Percentiles rank a stretch among this genome's conserved stretches.
phyloP scores from a whole-genome alignment of 2,329 filamentous ascomycete species.

The Penicillium italicum region DNA sequence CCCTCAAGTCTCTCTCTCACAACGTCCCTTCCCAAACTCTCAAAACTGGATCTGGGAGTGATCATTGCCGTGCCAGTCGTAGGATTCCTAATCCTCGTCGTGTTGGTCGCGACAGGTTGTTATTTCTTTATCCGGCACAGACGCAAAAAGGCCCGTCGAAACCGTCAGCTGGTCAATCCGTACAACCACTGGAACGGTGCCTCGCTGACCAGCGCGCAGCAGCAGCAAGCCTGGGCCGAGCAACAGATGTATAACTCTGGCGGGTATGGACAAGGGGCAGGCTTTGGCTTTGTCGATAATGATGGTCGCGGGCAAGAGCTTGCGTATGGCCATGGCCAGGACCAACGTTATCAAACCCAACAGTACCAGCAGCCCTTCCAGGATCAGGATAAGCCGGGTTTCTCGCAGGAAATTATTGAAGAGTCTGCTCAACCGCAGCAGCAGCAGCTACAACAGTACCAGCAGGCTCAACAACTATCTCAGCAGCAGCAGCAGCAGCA shows the following conservation, averaged over 20 bases:
- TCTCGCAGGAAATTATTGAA: conserved; percentile 12
- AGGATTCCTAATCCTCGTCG: conserved; percentile 40
- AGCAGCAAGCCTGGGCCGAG: conserved; percentile 16
- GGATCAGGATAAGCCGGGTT: conserved; percentile 1
- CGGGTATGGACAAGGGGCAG: conserved; percentile 17
- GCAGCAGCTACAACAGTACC: not conserved
- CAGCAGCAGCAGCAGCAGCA: not conserved
- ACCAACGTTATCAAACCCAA: conserved; percentile 2
- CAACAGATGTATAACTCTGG: conserved; percentile 6
- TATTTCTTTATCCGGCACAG: conserved; percentile 43
- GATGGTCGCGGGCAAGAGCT: conserved; percentile 27
- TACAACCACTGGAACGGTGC: conserved; percentile 37
- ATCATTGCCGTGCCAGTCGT: conserved; percentile 45
- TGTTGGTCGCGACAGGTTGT: conserved; percentile 34
- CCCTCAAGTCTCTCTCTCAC: conserved; percentile 30
- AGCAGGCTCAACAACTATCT: not conserved
- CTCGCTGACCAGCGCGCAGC: conserved; percentile 30
- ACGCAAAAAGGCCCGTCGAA: conserved; percentile 34
- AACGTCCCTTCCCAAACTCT: conserved; percentile 12
- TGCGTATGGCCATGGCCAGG: conserved; percentile 10
- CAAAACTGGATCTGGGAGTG: conserved; percentile 35
- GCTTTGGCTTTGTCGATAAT: conserved; percentile 29
- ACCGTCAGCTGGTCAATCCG: conserved; percentile 28
- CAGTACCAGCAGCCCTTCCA: conserved; percentile 9
- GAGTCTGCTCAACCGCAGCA: not conserved